These are phyloP conservation scores for Nakazawaea molendinolei DNA, from an alignment of 805 yeast genomes.

Conservation along the genomic window DNA sequence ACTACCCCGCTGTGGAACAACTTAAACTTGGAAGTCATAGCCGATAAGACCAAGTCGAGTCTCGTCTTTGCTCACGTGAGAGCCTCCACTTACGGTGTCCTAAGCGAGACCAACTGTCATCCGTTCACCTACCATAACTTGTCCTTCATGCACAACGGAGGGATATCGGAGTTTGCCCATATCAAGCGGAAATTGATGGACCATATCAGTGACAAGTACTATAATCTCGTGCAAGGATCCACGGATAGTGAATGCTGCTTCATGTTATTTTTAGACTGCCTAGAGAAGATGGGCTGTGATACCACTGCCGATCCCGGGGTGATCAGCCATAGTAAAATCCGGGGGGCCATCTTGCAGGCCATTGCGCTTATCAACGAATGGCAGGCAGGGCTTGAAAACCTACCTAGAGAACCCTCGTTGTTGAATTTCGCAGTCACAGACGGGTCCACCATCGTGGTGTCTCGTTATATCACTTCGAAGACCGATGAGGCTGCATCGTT, in stretches of 20 bases:
- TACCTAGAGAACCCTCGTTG: conserved; percentile 65
- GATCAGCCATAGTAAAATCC: conserved; percentile 48
- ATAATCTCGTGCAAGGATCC: conserved; percentile 79
- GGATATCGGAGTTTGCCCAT: conserved; percentile 61
- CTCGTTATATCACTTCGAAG: conserved; percentile 81
- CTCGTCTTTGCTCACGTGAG: conserved; percentile 93
- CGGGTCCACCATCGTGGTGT: conserved; percentile 78
- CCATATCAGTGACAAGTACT: conserved; percentile 74
- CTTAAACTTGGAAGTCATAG: conserved; percentile 75
- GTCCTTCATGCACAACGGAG: conserved; percentile 98
- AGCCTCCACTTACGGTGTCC: conserved; percentile 91
- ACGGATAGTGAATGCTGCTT: conserved; percentile 96
- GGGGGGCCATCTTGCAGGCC: conserved; percentile 66
- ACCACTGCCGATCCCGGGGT: conserved; percentile 42
- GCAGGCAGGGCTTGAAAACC: conserved; percentile 55
- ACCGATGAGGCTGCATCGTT: conserved; percentile 95
- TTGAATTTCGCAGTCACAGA: conserved; percentile 94
- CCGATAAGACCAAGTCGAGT: conserved; percentile 79
- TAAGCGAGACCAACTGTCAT: conserved; percentile 94
- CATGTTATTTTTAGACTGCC: conserved; percentile 76
- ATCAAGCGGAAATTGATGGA: conserved; percentile 70
- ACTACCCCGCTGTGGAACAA: conserved; percentile 99
- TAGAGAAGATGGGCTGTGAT: conserved; percentile 69
- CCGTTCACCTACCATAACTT: conserved; percentile 84
- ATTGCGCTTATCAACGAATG: conserved; percentile 72